These are phyloP conservation scores for Ploettnerulaceae sp. DNA, from an alignment of 2,329 filamentous ascomycete genomes.

Conservation along the genomic window DNA sequence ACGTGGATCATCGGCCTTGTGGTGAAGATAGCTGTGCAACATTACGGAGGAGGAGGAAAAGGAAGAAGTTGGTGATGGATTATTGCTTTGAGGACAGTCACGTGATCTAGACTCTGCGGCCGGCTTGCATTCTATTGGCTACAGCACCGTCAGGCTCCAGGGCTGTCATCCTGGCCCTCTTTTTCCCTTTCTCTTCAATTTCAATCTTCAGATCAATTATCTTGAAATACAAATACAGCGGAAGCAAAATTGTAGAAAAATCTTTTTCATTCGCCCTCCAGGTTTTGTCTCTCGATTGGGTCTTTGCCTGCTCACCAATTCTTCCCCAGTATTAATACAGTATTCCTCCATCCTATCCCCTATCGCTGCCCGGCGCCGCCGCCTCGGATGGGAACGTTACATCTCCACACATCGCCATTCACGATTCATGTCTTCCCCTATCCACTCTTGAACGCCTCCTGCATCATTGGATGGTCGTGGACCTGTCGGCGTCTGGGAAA, in stretches of 20 bases:
- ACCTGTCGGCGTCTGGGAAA: constrained; percentile 4
- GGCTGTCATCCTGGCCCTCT: no score
- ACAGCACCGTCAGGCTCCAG: no score
- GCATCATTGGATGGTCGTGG: constrained; percentile 10
- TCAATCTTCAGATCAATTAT: no score
- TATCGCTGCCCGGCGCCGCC: constrained; percentile 10
- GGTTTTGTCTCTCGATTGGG: no score
- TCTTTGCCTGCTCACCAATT: no score
- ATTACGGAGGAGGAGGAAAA: not conserved
- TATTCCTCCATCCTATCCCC: not conserved
- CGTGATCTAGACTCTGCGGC: not conserved
- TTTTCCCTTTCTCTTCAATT: no score
- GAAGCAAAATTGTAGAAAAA: no score
- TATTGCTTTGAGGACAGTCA: not conserved
- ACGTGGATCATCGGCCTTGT: constrained; percentile 10
- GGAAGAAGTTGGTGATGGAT: no score
- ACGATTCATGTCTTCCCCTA: constrained; percentile 5
- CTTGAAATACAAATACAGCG: no score
- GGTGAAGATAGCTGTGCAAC: constrained; percentile 8
- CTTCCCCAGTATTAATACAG: no score
- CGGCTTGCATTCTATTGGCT: not conserved
- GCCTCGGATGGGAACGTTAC: no score
- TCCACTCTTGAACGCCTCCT: constrained; percentile 16
- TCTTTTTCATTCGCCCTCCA: no score
- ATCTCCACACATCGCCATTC: constrained; percentile 14